Evolutionary conservation across 768 basidiomycete genomes (phyloP).

Genomic region (Mycena pura): DNA sequence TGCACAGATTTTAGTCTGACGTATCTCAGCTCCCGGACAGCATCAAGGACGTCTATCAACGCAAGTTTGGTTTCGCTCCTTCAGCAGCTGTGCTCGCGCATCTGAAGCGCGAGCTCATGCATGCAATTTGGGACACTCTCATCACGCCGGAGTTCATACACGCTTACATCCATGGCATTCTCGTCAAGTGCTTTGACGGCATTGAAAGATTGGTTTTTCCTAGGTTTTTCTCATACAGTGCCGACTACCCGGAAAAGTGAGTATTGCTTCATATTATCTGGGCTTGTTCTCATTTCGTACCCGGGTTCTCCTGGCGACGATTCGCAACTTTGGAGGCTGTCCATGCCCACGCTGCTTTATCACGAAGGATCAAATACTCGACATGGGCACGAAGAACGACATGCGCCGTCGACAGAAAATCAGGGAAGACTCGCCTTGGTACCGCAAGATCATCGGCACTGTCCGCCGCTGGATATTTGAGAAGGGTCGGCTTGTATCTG

Average conservation of each 20-base stretch:
- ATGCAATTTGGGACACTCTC: slow-evolving; percentile 34
- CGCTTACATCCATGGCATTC: slow-evolving; percentile 32
- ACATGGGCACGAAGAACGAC: slow-evolving; percentile 36
- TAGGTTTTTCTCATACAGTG: slow-evolving; percentile 35
- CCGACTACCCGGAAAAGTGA: slow-evolving; percentile 43
- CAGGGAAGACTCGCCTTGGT: slow-evolving; percentile 19
- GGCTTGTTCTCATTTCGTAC: neutral
- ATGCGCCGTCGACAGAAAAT: slow-evolving; percentile 11
- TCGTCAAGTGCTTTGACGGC: slow-evolving; percentile 33
- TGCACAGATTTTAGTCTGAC: neutral
- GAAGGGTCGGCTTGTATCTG: slow-evolving; percentile 9
- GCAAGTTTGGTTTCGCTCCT: slow-evolving; percentile 10
- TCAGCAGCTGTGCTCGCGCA: slow-evolving; percentile 34
- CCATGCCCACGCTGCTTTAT: slow-evolving; percentile 38
- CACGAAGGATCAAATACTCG: slow-evolving; percentile 25
- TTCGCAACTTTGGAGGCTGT: slow-evolving; percentile 28
- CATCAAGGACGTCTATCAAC: slow-evolving; percentile 33
- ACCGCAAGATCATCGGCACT: neutral
- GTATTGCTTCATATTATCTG: too few species aligned
- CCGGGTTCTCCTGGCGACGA: slow-evolving; percentile 29
- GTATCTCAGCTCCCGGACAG: slow-evolving; percentile 36
- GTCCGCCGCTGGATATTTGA: slow-evolving; percentile 25
- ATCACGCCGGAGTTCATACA: slow-evolving; percentile 34
- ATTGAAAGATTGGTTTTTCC: slow-evolving; percentile 31
- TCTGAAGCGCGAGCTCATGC: slow-evolving; percentile 39